phyloP scores from a whole-genome alignment of 345 rosid genomes.

The Isatis tinctoria region DNA sequence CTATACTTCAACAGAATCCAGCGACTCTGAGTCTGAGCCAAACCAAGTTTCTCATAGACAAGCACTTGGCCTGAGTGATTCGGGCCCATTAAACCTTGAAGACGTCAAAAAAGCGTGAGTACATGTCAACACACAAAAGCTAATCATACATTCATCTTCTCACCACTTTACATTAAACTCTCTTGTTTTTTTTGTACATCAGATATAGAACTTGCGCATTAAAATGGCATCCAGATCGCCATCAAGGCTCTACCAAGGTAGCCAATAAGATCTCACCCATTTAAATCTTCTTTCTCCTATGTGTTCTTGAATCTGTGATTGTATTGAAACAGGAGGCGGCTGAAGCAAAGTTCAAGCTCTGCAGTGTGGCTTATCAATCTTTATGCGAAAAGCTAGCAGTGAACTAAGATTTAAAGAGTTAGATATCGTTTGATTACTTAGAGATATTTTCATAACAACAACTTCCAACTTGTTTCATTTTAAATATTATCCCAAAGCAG shows the following conservation, averaged over 20 bases:
- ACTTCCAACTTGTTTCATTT: neutral
- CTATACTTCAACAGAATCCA: constrained; percentile 52
- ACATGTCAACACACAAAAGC: constrained; percentile 5
- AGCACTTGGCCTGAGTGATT: constrained; percentile 71
- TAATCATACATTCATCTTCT: neutral
- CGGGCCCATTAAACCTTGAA: constrained; percentile 70
- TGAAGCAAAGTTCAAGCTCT: constrained; percentile 90
- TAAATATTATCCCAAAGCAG: neutral
- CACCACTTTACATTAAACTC: neutral
- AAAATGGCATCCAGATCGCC: constrained; percentile 99
- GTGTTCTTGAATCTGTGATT: neutral
- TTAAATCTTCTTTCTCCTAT: neutral
- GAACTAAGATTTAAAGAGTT: constrained; percentile 25
- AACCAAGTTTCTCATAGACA: constrained; percentile 57
- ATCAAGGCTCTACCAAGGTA: constrained; percentile 87
- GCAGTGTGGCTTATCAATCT: constrained; percentile 86
- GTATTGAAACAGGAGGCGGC: constrained; percentile 50
- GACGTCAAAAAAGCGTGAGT: constrained; percentile 89
- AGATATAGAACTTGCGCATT: constrained; percentile 84
- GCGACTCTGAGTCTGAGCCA: constrained; percentile 36
- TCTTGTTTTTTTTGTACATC: neutral
- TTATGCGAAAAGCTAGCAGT: constrained; percentile 64
- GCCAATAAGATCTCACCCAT: neutral
- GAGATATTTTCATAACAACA: neutral
- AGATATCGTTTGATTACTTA: constrained; percentile 18